Evolutionary conservation across 768 basidiomycete species (phyloP).

Genomic region (Cystobasidium ongulense): DNA sequence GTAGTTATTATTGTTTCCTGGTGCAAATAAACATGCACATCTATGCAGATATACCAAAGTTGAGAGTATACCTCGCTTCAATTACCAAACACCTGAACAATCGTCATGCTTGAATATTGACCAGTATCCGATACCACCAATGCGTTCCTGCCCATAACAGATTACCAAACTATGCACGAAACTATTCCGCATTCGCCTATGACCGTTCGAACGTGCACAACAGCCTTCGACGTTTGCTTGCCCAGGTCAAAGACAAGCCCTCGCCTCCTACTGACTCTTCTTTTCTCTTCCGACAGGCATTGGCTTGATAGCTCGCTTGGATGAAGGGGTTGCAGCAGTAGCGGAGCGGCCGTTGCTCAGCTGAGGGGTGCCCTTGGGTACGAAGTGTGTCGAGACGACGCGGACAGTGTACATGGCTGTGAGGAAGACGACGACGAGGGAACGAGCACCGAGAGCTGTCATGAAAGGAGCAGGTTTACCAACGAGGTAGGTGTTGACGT

Average conservation of each 20-base stretch:
- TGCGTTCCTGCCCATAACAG: too few relatives aligned
- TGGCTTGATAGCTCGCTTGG: slow-evolving; percentile 2
- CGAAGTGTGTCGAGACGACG: slow-evolving; percentile 8
- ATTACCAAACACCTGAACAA: too few relatives aligned
- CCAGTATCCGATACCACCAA: too few relatives aligned
- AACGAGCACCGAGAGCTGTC: slow-evolving; percentile 28
- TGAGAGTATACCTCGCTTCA: too few relatives aligned
- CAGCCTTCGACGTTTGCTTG: not conserved
- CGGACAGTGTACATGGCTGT: slow-evolving; percentile 28
- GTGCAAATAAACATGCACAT: not conserved
- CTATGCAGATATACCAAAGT: too few relatives aligned
- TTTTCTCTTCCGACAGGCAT: slow-evolving; percentile 19
- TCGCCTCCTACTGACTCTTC: slow-evolving; percentile 31
- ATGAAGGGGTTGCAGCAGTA: not conserved
- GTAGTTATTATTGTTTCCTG: not conserved
- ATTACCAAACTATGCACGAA: too few relatives aligned
- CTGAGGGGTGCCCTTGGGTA: not conserved
- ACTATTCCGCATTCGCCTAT: too few relatives aligned
- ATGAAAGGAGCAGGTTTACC: slow-evolving; percentile 27
- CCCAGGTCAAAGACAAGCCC: not conserved
- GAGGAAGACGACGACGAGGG: slow-evolving; percentile 29
- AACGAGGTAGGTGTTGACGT: slow-evolving; percentile 18
- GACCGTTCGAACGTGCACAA: too few relatives aligned
- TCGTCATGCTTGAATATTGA: too few relatives aligned
- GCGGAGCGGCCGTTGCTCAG: not conserved